Conservation (phyloP, 2,329 filamentous ascomycete species). For the Colletotrichum viniferum region DNA sequence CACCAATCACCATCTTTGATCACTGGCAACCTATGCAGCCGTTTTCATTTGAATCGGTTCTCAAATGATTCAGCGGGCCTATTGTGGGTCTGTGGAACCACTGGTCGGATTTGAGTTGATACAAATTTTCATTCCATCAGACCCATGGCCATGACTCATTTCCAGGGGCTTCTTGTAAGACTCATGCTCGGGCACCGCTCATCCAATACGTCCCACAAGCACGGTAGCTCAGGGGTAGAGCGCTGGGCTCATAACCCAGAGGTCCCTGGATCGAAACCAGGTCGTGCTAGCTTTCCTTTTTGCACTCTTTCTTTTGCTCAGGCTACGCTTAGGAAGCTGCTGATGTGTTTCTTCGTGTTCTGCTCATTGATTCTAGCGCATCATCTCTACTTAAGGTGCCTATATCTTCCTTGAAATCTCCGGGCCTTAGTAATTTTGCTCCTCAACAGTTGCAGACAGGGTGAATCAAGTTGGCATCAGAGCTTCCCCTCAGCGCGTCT, state of each 20-base stretch:
- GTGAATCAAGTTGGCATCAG: accelerated
- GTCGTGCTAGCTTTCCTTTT: slow-evolving; percentile 5
- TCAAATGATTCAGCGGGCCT: background rate
- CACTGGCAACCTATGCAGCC: accelerated
- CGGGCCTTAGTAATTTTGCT: background rate
- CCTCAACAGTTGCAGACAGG: background rate
- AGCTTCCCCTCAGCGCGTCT: background rate
- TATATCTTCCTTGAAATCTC: background rate
- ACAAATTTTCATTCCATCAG: background rate
- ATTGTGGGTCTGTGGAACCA: background rate
- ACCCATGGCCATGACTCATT: background rate
- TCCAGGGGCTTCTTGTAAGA: background rate
- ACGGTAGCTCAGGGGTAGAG: slow-evolving; percentile 20
- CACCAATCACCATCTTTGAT: background rate
- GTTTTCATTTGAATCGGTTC: accelerated
- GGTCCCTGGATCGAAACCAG: slow-evolving; percentile 19
- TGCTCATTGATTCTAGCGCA: background rate
- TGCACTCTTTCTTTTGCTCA: background rate
- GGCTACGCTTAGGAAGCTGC: background rate
- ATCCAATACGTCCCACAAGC: background rate
- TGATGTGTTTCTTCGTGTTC: background rate
- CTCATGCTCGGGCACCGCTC: background rate
- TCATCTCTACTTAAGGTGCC: background rate
- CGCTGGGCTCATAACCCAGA: slow-evolving; percentile 20
- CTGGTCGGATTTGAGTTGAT: background rate